Evolutionary conservation across 2,329 filamentous ascomycete species (phyloP), one percentile per base, ranked within the genome.

Genomic region (Scytalidium sp.): DNA sequence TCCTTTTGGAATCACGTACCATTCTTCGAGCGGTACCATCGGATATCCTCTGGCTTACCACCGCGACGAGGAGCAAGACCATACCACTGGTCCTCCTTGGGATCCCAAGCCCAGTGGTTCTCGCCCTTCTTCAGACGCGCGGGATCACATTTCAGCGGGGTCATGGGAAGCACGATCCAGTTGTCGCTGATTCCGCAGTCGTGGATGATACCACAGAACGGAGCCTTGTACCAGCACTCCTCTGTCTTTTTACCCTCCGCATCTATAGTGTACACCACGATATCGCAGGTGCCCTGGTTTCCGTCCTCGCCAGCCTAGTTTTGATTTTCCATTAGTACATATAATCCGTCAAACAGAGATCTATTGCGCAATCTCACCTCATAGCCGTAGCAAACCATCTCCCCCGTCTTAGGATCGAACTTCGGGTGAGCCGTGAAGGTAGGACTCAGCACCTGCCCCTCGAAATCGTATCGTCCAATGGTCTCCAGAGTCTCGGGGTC

Each of bases 1-100:
- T n/a, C n/a, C n/a, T n/a, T n/a, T n/a, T n/a, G 3, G 40, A 36
- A 11, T 27, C 9, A 9, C 13, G 3, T n/a, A 3, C 2, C 25
- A 27, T 27, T 27, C 25, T 27, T 27, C 25, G 25, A 27, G 7
- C 25, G 25, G 13, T 7, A 27, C 25, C 25, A 27, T 27, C 25
- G 25, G 13, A 27, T 27, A 27, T 27, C 25, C 13, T 27, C 25
- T 27, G 71, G 68, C 54, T 75, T 78, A 0, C 70, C 76, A 3
- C 72, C 72, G 3, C 72, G 62, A 7, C 78, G 67, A 3, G 77
- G 77, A 2, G 80, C 75, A 13, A 81, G 66, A 1, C 75, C 78
- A 53, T 80, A 81, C 64, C 73, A 75, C 58, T 80, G 76, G 56
- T 80, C 76, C 59, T 80, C 76, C 3, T 76, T 64, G 0, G 76